phyloP scores from a whole-genome alignment of 208 protist genomes.

The Balamuthia mandrillaris region DNA sequence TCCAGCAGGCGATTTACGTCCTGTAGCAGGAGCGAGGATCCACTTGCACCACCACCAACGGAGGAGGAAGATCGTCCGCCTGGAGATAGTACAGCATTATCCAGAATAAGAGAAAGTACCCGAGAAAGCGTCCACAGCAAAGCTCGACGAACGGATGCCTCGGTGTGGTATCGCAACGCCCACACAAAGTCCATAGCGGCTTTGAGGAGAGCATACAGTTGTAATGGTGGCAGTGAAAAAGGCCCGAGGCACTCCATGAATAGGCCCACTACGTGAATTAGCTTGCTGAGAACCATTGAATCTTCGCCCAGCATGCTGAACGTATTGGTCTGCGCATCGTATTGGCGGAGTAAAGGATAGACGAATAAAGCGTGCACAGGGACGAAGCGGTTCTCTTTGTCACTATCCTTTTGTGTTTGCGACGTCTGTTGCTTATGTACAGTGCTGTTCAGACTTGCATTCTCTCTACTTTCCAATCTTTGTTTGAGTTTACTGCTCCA shows the following conservation, averaged over 20 bases:
- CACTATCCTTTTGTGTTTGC: too few species aligned
- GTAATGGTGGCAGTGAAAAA: background rate
- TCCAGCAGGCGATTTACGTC: too few species aligned
- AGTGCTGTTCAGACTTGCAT: too few species aligned
- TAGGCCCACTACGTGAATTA: background rate
- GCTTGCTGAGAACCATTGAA: conserved; percentile 18
- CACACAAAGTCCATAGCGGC: conserved; percentile 16
- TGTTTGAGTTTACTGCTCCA: too few species aligned
- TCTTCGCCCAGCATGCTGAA: conserved; percentile 22
- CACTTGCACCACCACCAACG: too few species aligned
- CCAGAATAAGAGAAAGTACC: too few species aligned
- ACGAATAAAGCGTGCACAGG: background rate
- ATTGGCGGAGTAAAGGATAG: background rate
- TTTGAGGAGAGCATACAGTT: background rate
- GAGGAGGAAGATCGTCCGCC: too few species aligned
- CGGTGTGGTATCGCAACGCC: conserved; percentile 11
- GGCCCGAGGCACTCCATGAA: conserved; percentile 17
- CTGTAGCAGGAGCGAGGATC: too few species aligned
- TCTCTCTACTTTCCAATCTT: too few species aligned
- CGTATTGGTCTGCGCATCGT: background rate
- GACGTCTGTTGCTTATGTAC: too few species aligned
- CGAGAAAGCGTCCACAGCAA: too few species aligned
- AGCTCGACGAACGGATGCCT: background rate
- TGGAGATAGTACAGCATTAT: too few species aligned
- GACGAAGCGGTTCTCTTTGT: background rate